A percentile compares a stretch with the other conserved stretches of the same genome.
Evolutionary conservation across 495 filamentous ascomycete species (phyloP).

Genomic region (Cryomyces minteri): DNA sequence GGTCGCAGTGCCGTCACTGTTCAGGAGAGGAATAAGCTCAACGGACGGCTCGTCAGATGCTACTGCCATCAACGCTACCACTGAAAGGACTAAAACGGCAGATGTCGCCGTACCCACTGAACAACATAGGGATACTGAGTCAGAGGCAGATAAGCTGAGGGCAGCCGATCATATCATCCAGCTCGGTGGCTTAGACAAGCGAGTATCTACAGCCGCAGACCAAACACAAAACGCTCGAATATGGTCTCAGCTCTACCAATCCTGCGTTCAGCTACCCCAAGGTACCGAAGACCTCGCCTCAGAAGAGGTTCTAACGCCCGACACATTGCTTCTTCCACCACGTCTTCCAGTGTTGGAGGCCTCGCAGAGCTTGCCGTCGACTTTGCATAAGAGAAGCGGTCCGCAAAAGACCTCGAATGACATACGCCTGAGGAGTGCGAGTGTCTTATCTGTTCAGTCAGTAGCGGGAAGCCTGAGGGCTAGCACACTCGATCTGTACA

Average conservation of each 20-base stretch:
- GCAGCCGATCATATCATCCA: no score
- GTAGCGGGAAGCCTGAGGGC: background rate
- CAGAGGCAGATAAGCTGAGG: no score
- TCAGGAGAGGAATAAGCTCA: background rate
- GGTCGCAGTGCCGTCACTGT: background rate
- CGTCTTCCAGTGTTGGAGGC: background rate
- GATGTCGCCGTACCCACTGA: no score
- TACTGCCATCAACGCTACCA: background rate
- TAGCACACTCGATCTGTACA: constrained; percentile 5
- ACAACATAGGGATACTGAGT: no score
- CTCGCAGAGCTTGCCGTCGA: background rate
- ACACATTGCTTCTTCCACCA: background rate
- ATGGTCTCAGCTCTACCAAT: no score
- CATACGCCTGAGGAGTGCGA: background rate
- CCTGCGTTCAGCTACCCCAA: no score
- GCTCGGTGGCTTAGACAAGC: no score
- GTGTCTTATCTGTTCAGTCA: background rate
- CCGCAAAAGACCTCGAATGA: background rate
- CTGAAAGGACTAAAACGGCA: background rate
- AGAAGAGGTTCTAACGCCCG: background rate
- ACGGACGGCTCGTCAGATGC: background rate
- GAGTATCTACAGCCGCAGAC: no score
- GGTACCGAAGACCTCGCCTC: background rate
- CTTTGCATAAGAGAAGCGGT: background rate
- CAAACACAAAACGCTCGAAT: no score